phyloP scores from a whole-genome alignment of 2,329 filamentous ascomycete genomes.

The Balansia obtecta region DNA sequence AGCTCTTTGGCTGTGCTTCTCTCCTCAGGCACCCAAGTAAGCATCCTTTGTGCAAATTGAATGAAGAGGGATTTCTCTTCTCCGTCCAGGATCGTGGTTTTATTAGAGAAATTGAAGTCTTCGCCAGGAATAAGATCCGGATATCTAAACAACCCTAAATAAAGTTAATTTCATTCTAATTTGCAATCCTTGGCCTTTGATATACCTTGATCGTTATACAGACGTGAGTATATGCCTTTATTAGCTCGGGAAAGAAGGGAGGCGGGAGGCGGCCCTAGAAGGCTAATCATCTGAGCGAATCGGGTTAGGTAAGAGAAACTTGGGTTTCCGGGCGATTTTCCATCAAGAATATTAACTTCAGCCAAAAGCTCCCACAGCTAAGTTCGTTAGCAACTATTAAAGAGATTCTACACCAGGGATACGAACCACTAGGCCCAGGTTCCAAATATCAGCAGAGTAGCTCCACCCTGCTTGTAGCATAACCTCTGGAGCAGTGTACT shows the following conservation, averaged over 20 bases:
- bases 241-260: conserved; percentile 14
- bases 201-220: conserved; percentile 12
- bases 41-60: conserved; percentile 17
- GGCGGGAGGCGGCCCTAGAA: conserved; percentile 15
- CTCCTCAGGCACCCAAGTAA: conserved; percentile 18
- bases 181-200: not conserved
- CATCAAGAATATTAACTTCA: conserved; percentile 16
- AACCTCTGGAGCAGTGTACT: conserved; percentile 20
- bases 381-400: conserved; percentile 3
- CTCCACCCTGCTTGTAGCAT: conserved; percentile 18
- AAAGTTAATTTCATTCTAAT: conserved; percentile 2
- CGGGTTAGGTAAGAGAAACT: conserved; percentile 14
- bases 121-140: conserved; percentile 12
- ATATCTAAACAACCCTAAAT: conserved; percentile 11
- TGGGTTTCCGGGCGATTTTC: conserved; percentile 8
- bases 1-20: conserved; percentile 17
- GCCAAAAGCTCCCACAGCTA: conserved; percentile 18
- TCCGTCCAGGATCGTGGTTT: conserved; percentile 12
- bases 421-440: conserved; percentile 17
- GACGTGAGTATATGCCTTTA: conserved; percentile 9
- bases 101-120: conserved; percentile 10
- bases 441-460: conserved; percentile 20
- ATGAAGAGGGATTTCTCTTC: conserved; percentile 15
- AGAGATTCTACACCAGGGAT: not conserved
- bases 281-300: conserved; percentile 18